Evolutionary conservation across 2,329 filamentous ascomycete species (phyloP).

Genomic region (Sarocladium strictum): DNA sequence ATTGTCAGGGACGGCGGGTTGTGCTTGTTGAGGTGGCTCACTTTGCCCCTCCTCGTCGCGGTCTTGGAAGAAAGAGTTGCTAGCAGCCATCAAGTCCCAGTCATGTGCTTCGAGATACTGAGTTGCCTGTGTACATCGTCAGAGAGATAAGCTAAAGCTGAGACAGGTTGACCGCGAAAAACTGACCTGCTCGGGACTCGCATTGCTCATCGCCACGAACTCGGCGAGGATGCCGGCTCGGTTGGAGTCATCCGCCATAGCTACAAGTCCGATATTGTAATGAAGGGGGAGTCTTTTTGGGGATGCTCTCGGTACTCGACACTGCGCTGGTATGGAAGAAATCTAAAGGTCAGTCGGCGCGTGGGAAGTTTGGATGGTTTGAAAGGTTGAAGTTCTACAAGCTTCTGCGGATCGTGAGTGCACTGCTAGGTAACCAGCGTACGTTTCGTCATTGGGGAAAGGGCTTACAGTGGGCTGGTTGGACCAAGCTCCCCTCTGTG

Average conservation of each 20-base stretch:
- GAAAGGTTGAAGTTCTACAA: neutral
- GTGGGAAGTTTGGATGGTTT: too few species aligned
- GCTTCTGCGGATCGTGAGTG: conserved; percentile 1
- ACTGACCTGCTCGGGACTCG: conserved; percentile 40
- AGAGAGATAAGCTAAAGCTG: neutral
- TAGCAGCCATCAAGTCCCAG: conserved; percentile 62
- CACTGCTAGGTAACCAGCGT: neutral
- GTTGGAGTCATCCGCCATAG: conserved; percentile 28
- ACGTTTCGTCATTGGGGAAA: conserved; percentile 2
- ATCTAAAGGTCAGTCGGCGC: too few species aligned
- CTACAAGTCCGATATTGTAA: too few species aligned
- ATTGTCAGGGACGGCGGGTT: conserved; percentile 34
- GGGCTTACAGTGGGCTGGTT: neutral
- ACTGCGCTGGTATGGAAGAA: too few species aligned
- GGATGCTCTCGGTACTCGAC: too few species aligned
- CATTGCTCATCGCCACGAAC: conserved; percentile 52
- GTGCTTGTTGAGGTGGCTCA: conserved; percentile 19
- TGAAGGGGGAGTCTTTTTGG: too few species aligned
- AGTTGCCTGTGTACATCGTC: conserved; percentile 39
- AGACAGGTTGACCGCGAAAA: neutral
- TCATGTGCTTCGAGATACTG: conserved; percentile 59
- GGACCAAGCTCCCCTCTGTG: conserved; percentile 4
- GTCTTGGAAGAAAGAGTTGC: conserved; percentile 56
- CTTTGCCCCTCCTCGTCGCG: conserved; percentile 41
- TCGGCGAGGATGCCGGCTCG: conserved; percentile 42